Conservation (phyloP, 257 asterid species). For the Solanum chmielewskii region DNA sequence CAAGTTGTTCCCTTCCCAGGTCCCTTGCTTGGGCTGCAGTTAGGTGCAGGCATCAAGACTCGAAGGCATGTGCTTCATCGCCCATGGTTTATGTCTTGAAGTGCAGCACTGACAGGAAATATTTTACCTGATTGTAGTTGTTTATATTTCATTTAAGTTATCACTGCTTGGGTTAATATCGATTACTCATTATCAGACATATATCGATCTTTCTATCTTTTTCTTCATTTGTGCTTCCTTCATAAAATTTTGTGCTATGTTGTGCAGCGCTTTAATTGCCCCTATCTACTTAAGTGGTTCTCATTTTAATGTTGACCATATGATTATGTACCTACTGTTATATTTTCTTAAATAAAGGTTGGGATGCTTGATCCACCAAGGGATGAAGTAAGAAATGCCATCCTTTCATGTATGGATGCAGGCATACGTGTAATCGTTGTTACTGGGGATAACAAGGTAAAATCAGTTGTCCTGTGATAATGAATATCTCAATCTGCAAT, state of each 20-base stretch:
- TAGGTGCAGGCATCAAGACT: neutral
- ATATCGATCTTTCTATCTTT: neutral
- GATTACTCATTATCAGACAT: neutral
- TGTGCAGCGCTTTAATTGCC: neutral
- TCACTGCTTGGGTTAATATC: neutral
- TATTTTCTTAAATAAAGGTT: slow-evolving; percentile 40
- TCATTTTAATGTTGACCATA: neutral
- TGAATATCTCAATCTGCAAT: neutral
- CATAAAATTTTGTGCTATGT: neutral
- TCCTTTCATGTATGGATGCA: slow-evolving; percentile 94
- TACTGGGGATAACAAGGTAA: slow-evolving; percentile 99
- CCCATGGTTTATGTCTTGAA: neutral
- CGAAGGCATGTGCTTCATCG: neutral
- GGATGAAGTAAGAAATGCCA: slow-evolving; percentile 91
- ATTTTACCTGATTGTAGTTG: neutral
- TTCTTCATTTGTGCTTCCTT: neutral
- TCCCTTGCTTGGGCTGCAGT: neutral
- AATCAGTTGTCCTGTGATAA: neutral
- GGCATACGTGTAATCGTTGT: slow-evolving; percentile 98
- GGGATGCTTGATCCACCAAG: slow-evolving; percentile 99
- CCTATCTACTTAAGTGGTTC: neutral
- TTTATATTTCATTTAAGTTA: neutral
- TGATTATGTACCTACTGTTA: neutral
- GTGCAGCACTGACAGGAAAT: neutral
- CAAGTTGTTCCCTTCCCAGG: neutral